Evolutionary conservation across 2,329 filamentous ascomycete species (phyloP), one percentile per base, ranked within the genome.

Genomic region (Xylariaceae sp.): DNA sequence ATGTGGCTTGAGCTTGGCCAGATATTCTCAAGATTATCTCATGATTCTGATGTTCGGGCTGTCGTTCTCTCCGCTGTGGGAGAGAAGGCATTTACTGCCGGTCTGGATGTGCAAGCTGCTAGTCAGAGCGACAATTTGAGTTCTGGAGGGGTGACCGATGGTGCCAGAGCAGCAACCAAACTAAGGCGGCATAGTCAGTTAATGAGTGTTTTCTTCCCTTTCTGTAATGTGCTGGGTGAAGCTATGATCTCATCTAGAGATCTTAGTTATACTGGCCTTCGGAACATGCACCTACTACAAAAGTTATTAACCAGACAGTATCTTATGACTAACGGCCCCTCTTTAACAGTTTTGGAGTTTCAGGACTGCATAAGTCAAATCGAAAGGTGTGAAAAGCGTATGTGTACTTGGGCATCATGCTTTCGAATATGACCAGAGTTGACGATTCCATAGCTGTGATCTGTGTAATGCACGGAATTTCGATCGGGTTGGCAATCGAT

Each of bases 371-470:
- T 98, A 48, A 75, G 74, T 1, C 76, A 81, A 12, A 69, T 95
- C 39, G 91, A 96, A 63, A 81, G 76, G 53, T 97, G 91, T 65
- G 87, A 93, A 67, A 97, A 97, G 67, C 89, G 81, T 84, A 64
- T 32, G 30, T 32, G 13, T 17, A 9, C 8, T 4, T 32, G 8
- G 30, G 6, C 15, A 7, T 26, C 16, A 32, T 32, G 30, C 6
- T 32, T n/a, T 4, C 30, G 13, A n/a, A 7, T 4, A 32, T 4
- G 15, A 32, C 8, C 30, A 32, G 19, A 4, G 6, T 17, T 42
- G 19, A 36, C 45, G 12, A n/a, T 41, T 24, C 42, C 34, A 37
- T 39, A 85, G 83, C 89, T 46, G 87, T 96, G 26, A 85, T 97
- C 44, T 83, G 80, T 38, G 82, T 89, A 16, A 66, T 95, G 50